These are phyloP conservation scores for Diplodia mutila DNA, from an alignment of 2,329 filamentous ascomycete genomes.

Conservation along the genomic window DNA sequence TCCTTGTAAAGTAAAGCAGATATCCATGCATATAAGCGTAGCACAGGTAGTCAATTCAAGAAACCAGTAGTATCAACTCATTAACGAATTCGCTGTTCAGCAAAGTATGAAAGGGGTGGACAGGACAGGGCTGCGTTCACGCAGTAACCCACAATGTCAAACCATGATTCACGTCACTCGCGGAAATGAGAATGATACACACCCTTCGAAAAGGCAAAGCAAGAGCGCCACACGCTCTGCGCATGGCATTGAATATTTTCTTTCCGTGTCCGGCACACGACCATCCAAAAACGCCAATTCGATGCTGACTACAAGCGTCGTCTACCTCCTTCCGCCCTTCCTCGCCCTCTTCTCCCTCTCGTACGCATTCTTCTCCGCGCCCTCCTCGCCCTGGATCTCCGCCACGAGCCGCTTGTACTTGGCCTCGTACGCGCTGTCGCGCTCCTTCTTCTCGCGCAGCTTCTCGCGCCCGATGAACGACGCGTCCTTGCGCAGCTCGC, in stretches of 20 bases:
- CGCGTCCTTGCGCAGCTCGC: slow-evolving; percentile 92
- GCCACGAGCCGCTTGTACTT: slow-evolving; percentile 91
- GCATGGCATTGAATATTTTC: background rate
- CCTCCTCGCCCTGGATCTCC: slow-evolving; percentile 95
- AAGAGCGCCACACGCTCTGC: background rate
- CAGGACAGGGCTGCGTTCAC: background rate
- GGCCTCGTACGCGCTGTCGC: slow-evolving; percentile 91
- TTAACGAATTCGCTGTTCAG: background rate
- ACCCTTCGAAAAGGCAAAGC: background rate
- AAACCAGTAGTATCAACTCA: no score
- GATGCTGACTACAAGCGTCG: background rate
- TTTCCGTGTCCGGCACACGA: background rate
- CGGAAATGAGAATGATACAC: background rate
- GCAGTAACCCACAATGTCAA: background rate
- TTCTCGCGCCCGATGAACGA: slow-evolving; percentile 92
- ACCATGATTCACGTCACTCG: background rate
- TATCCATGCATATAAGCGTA: no score
- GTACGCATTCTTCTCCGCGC: slow-evolving; percentile 82
- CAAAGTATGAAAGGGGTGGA: background rate
- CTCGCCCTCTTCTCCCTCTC: slow-evolving; percentile 84
- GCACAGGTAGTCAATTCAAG: no score
- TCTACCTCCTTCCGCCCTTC: slow-evolving; percentile 53
- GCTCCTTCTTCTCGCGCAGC: slow-evolving; percentile 88
- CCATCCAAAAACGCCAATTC: background rate
- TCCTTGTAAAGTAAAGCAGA: no score